A percentile compares a stretch with the other conserved stretches of the same genome.
phyloP scores from a whole-genome alignment of 2,329 filamentous ascomycete species.

The Canariomyces notabilis region DNA sequence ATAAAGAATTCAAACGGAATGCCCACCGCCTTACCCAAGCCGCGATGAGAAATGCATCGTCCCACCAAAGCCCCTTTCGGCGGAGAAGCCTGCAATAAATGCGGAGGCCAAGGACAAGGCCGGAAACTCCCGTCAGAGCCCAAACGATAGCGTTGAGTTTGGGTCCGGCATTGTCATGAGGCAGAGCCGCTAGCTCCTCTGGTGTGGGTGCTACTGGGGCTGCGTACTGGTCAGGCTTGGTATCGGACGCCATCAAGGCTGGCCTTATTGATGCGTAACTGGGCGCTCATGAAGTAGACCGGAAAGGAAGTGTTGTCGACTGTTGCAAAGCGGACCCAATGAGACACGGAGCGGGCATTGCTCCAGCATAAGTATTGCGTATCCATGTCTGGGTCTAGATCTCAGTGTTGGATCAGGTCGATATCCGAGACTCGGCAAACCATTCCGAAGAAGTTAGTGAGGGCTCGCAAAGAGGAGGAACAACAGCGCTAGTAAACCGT shows the following conservation, averaged over 20 bases:
- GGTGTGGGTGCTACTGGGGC: slow-evolving; percentile 4
- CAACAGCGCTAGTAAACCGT: too few relatives aligned
- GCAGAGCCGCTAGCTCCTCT: slow-evolving; percentile 14
- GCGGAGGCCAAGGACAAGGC: slow-evolving; percentile 22
- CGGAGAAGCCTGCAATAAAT: slow-evolving; percentile 22
- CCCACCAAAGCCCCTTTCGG: slow-evolving; percentile 24
- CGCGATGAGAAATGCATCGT: slow-evolving; percentile 23
- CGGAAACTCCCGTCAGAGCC: slow-evolving; percentile 18
- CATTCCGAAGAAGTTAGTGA: too few relatives aligned
- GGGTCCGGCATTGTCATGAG: slow-evolving; percentile 19
- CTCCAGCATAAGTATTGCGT: too few relatives aligned
- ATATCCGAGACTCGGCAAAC: too few relatives aligned
- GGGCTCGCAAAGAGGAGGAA: too few relatives aligned
- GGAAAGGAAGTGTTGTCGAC: too few relatives aligned
- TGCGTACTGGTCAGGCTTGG: slow-evolving; percentile 17
- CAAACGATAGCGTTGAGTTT: slow-evolving; percentile 21
- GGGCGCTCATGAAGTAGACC: too few relatives aligned
- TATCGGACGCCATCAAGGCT: background rate
- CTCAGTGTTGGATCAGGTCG: too few relatives aligned
- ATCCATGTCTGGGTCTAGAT: too few relatives aligned
- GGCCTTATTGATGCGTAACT: too few relatives aligned
- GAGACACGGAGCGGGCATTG: too few relatives aligned
- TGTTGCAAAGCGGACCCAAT: too few relatives aligned
- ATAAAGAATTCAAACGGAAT: background rate
- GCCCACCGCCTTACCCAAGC: slow-evolving; percentile 21